Evolutionary conservation across 2,329 filamentous ascomycete genomes (phyloP).

Genomic region (Diaporthe caulivora): DNA sequence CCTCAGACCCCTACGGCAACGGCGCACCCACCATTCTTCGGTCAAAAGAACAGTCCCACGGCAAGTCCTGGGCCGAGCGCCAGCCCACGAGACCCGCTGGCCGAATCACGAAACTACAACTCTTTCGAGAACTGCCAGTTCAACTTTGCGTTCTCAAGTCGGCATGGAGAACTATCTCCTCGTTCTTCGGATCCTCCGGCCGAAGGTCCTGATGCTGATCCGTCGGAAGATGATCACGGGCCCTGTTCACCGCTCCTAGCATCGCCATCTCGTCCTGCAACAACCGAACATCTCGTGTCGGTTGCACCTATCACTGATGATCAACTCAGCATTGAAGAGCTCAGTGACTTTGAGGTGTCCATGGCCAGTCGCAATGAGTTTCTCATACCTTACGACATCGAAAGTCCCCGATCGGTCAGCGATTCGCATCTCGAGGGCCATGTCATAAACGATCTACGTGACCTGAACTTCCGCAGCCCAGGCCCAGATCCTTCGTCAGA

Average conservation of each 20-base stretch:
- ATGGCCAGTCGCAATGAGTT: constrained; percentile 55
- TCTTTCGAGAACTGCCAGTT: constrained; percentile 50
- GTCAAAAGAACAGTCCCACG: constrained; percentile 45
- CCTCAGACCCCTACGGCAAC: constrained; percentile 56
- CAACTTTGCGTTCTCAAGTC: constrained; percentile 48
- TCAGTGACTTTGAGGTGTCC: constrained; percentile 59
- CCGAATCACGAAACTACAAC: constrained; percentile 46
- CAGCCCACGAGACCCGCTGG: constrained; percentile 38
- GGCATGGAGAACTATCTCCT: constrained; percentile 54
- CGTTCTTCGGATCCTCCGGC: constrained; percentile 52
- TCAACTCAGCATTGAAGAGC: constrained; percentile 58
- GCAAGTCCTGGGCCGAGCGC: constrained; percentile 32
- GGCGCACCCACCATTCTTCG: constrained; percentile 46
- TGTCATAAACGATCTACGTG: constrained; percentile 59
- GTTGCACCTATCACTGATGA: constrained; percentile 41
- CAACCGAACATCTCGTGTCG: neutral
- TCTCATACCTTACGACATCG: constrained; percentile 60
- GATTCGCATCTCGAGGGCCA: constrained; percentile 54
- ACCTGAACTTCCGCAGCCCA: constrained; percentile 58
- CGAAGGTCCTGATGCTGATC: constrained; percentile 44
- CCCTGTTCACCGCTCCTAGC: constrained; percentile 43
- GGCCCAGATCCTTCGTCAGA: constrained; percentile 53
- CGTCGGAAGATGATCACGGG: constrained; percentile 43
- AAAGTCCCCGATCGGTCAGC: constrained; percentile 57
- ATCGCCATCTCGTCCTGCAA: neutral